phyloP scores from a whole-genome alignment of 78 protist species.

The Monosiga brevicollis region DNA sequence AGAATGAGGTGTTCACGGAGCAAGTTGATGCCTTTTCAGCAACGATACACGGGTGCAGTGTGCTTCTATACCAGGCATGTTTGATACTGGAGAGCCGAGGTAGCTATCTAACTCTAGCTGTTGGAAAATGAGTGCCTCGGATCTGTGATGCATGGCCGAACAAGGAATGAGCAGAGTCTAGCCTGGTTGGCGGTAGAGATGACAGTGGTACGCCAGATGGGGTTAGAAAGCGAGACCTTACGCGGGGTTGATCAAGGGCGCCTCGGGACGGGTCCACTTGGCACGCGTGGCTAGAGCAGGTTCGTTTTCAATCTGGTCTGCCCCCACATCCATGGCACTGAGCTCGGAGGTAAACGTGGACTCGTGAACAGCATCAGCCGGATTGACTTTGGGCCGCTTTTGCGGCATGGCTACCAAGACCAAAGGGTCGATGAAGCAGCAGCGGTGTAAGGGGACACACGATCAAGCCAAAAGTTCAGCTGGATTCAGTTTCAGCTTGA shows the following conservation, averaged over 20 bases:
- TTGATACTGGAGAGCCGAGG: slow-evolving; percentile 27
- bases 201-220: background rate
- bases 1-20: background rate
- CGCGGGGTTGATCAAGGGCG: background rate
- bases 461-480: too few species aligned
- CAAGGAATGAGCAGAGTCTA: background rate
- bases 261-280: background rate
- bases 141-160: too few species aligned
- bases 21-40: too few species aligned
- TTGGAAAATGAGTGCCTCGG: slow-evolving; percentile 26
- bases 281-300: background rate
- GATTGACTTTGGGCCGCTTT: too few species aligned
- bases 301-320: background rate
- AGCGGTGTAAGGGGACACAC: too few species aligned
- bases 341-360: too few species aligned
- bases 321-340: too few species aligned
- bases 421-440: too few species aligned
- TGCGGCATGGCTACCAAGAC: too few species aligned
- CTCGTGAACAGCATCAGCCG: too few species aligned
- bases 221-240: background rate
- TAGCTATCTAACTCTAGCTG: slow-evolving; percentile 38
- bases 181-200: slow-evolving; percentile 3
- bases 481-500: too few species aligned
- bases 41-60: too few species aligned
- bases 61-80: slow-evolving; percentile 81